These are phyloP conservation scores for Cytauxzoon felis DNA, from an alignment of 169 alveolate species.

Conservation along the genomic window DNA sequence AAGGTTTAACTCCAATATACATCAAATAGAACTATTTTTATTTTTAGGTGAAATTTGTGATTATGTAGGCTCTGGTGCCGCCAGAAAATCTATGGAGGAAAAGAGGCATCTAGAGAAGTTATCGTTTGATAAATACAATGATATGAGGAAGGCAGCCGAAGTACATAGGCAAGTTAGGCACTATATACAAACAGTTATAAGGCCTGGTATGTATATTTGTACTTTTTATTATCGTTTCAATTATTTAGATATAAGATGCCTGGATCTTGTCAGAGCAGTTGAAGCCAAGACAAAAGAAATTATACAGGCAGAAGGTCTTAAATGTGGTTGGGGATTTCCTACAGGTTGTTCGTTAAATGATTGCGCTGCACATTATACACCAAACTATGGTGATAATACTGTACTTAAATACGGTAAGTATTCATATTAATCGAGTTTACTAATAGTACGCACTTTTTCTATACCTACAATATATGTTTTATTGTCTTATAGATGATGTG, in stretches of 20 bases:
- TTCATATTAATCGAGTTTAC: background rate
- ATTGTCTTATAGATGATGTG: conserved; percentile 72
- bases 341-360: conserved; percentile 96
- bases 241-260: conserved; percentile 84
- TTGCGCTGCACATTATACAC: conserved; percentile 99
- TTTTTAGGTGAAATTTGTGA: conserved; percentile 80
- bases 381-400: conserved; percentile 89
- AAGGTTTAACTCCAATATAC: conserved; percentile 6
- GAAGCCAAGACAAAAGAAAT: conserved; percentile 94
- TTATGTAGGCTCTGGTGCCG: conserved; percentile 81
- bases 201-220: conserved; percentile 78
- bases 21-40: background rate
- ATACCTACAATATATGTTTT: background rate
- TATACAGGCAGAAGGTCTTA: conserved; percentile 91
- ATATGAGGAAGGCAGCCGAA: conserved; percentile 97
- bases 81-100: conserved; percentile 84
- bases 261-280: conserved; percentile 92
- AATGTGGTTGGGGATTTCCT: conserved; percentile 99
- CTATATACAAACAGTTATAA: conserved; percentile 90
- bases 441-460: background rate
- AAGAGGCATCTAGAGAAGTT: conserved; percentile 85
- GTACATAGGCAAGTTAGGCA: conserved; percentile 97
- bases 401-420: conserved; percentile 64
- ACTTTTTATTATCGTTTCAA: background rate
- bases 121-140: conserved; percentile 81